phyloP scores from a whole-genome alignment of 1,284 basidiomycete species.

The Cryptococcus sp. region DNA sequence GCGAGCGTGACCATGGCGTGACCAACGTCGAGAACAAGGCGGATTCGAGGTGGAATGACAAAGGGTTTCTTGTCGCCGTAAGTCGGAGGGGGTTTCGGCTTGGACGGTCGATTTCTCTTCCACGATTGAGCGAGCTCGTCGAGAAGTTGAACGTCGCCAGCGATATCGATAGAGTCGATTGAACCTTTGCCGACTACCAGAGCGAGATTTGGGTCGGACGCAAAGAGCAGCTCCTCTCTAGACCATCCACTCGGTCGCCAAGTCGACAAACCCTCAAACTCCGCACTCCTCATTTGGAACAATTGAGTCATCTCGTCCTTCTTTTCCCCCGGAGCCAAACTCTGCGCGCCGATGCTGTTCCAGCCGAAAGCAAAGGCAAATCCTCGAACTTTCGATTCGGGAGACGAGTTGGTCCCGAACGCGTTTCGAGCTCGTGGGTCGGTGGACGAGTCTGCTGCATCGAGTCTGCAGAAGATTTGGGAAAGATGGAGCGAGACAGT shows the following conservation, averaged over 20 bases:
- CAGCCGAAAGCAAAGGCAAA: conserved; percentile 25
- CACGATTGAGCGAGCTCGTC: conserved; percentile 27
- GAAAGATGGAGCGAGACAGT: conserved; percentile 30
- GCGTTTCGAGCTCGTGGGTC: conserved; percentile 35
- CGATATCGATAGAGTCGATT: conserved; percentile 32
- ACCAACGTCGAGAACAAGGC: conserved; percentile 33
- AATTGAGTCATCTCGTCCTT: conserved; percentile 27
- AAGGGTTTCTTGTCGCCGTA: neutral
- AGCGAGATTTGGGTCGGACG: conserved; percentile 36
- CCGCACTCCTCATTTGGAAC: conserved; percentile 27
- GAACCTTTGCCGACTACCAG: conserved; percentile 24
- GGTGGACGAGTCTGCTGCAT: conserved; percentile 33
- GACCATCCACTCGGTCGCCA: conserved; percentile 39
- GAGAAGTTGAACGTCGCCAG: conserved; percentile 33
- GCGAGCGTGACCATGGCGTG: conserved; percentile 28
- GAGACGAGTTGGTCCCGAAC: conserved; percentile 29
- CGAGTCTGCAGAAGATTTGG: conserved; percentile 15
- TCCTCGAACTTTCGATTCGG: conserved; percentile 29
- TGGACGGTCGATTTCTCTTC: conserved; percentile 7
- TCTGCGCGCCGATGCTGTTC: conserved; percentile 28
- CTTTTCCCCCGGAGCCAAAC: conserved; percentile 27
- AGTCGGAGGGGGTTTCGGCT: neutral
- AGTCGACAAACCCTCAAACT: conserved; percentile 33
- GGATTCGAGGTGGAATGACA: conserved; percentile 28
- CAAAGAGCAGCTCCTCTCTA: conserved; percentile 33